Conservation (phyloP, 352 stramenopile species). For the Phytophthora podocarpi region DNA sequence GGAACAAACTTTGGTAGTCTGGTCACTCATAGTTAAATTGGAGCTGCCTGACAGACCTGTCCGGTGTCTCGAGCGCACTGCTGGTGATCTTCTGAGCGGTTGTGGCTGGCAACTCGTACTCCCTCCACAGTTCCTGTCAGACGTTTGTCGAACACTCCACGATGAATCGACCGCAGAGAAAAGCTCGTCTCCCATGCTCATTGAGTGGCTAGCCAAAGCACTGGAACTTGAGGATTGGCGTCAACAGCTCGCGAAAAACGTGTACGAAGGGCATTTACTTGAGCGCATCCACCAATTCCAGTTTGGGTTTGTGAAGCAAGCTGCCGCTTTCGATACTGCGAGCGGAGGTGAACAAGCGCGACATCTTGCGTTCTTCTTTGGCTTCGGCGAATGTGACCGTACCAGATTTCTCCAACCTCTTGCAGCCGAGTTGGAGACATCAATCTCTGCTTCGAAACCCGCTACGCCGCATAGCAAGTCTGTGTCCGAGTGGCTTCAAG, state of each 20-base stretch:
- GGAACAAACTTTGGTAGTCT: conserved; percentile 52
- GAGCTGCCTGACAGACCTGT: conserved; percentile 35
- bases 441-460: background rate
- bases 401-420: conserved; percentile 18
- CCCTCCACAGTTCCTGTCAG: conserved; percentile 29
- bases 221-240: conserved; percentile 47
- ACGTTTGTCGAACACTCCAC: conserved; percentile 28
- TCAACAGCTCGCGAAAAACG: conserved; percentile 28
- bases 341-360: conserved; percentile 20
- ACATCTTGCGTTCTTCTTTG: conserved; percentile 41
- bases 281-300: conserved; percentile 53
- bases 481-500: conserved; percentile 40
- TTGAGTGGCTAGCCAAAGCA: conserved; percentile 21
- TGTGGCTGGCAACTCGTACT: conserved; percentile 47
- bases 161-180: conserved; percentile 13
- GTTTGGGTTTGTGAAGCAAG: conserved; percentile 40
- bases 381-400: conserved; percentile 12
- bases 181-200: conserved; percentile 5
- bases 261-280: conserved; percentile 53
- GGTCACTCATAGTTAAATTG: conserved; percentile 47
- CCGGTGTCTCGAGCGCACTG: conserved; percentile 37
- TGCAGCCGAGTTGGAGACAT: conserved; percentile 22
- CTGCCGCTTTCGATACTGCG: conserved; percentile 21
- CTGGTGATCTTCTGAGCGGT: conserved; percentile 28
- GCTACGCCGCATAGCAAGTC: conserved; percentile 22